Base-by-base conservation (phyloP, 257 asterid species). In the Solanum ahanhuiri region DNA sequence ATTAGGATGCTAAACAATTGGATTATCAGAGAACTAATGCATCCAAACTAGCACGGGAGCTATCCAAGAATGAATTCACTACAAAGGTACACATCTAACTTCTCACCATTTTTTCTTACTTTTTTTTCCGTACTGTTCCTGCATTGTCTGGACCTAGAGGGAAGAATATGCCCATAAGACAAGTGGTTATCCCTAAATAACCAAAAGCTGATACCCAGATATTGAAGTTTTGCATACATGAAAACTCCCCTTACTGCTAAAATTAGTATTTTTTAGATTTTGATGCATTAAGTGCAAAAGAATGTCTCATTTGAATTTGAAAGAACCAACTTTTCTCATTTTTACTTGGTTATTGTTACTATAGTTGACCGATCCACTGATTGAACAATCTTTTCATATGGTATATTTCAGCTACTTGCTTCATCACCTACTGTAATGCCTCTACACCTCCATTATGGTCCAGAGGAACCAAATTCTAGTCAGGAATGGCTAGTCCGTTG, bases 401-500 rank as follows among this genome's bases (percentile, higher is more conserved):
- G 34, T 41, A 57, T 39, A 70, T 82, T 88, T 86, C 92, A 94
- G 97, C 92, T 94, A 67, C 93, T 92, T 58, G 87, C 90, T 73
- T 72, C 90, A 73, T 86, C 89, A 57, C 92, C 92, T 43, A 77
- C 86, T 70, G 85, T 86, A 12, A 87, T 82, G 92, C 92, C 96
- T 67, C 89, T 93, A 35, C 76, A 73, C 84, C 89, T 94, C 82
- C 93, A 91, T 37, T 92, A 87, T 89, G 88, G 84, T 84, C 87
- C 88, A 28, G 92, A 75, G 73, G 95, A 94, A 35, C 91, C 91
- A 85, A 93, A 93, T 86, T 90, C 94, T 81, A 89, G 93, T 58
- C 88, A 93, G 92, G 58, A 83, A 82, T 94, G 97, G 97, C 89
- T 94, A 60, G 85, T 83, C 75, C 92, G 97, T 20, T 94, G 97